These are phyloP conservation scores for Thraustotheca clavata DNA, from an alignment of 352 stramenopile genomes.

Conservation along the genomic window DNA sequence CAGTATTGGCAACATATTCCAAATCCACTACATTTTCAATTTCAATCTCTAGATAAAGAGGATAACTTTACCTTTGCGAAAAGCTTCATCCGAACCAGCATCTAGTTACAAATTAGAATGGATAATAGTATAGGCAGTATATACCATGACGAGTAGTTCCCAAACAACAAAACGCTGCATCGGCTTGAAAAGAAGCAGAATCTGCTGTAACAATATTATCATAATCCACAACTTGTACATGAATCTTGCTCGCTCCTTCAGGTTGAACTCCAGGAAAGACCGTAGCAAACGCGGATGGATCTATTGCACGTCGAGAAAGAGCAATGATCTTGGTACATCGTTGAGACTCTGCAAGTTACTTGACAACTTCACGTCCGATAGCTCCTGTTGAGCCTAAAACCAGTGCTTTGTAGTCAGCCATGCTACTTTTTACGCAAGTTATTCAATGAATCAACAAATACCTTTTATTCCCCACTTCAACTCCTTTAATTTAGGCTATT, in stretches of 20 bases:
- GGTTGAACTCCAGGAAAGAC: conserved; percentile 27
- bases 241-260: background rate
- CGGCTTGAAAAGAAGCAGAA: conserved; percentile 34
- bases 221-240: conserved; percentile 10
- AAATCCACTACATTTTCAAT: conserved; percentile 43
- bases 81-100: conserved; percentile 51
- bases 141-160: conserved; percentile 58
- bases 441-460: conserved; percentile 4
- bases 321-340: conserved; percentile 53
- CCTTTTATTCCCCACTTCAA: background rate
- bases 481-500: background rate
- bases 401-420: conserved; percentile 25
- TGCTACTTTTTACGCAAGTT: background rate
- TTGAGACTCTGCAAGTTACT: conserved; percentile 45
- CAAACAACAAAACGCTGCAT: conserved; percentile 61
- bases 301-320: conserved; percentile 46
- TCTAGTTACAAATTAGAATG: conserved; percentile 19
- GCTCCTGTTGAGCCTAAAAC: conserved; percentile 66
- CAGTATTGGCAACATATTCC: conserved; percentile 53
- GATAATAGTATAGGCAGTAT: background rate
- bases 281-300: conserved; percentile 29
- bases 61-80: conserved; percentile 45
- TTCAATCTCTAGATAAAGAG: conserved; percentile 11
- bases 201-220: conserved; percentile 12
- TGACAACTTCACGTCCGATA: conserved; percentile 61